Conservation (phyloP, 257 asterid genomes). For the Salvia hispanica region DNA sequence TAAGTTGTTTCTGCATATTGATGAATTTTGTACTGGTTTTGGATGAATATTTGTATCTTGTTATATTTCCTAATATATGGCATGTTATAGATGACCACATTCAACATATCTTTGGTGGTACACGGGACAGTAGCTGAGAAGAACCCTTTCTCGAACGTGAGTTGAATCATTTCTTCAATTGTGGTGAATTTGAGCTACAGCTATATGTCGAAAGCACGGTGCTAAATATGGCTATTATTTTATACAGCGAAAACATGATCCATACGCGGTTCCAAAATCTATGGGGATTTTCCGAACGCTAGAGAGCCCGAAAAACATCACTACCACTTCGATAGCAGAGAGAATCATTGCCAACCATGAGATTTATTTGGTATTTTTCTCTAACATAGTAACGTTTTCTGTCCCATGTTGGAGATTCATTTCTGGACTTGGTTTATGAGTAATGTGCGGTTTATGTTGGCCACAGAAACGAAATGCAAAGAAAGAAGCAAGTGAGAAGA, state of each 20-base stretch:
- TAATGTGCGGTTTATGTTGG: background rate
- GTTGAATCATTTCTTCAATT: slow-evolving; percentile 29
- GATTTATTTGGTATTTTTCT: slow-evolving; percentile 59
- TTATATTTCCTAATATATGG: slow-evolving; percentile 8
- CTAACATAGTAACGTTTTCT: background rate
- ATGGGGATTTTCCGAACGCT: slow-evolving; percentile 74
- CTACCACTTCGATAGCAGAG: slow-evolving; percentile 75
- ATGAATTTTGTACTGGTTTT: slow-evolving; percentile 18
- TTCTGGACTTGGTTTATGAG: no score
- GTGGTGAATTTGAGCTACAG: no score
- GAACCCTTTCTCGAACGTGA: slow-evolving; percentile 55
- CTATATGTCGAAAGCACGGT: background rate
- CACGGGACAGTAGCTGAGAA: slow-evolving; percentile 79
- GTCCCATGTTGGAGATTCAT: no score
- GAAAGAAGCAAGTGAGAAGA: slow-evolving; percentile 89
- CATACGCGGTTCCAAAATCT: slow-evolving; percentile 70
- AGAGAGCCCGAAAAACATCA: slow-evolving; percentile 76
- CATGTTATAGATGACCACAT: slow-evolving; percentile 57
- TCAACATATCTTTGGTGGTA: slow-evolving; percentile 86
- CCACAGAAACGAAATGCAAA: slow-evolving; percentile 85
- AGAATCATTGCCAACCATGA: slow-evolving; percentile 89
- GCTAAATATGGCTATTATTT: slow-evolving; percentile 25
- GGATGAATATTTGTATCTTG: slow-evolving; percentile 12
- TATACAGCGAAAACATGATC: slow-evolving; percentile 67
- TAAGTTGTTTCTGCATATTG: slow-evolving; percentile 31